phyloP scores from a whole-genome alignment of 2,329 filamentous ascomycete genomes.

The Beauveria caledonica region DNA sequence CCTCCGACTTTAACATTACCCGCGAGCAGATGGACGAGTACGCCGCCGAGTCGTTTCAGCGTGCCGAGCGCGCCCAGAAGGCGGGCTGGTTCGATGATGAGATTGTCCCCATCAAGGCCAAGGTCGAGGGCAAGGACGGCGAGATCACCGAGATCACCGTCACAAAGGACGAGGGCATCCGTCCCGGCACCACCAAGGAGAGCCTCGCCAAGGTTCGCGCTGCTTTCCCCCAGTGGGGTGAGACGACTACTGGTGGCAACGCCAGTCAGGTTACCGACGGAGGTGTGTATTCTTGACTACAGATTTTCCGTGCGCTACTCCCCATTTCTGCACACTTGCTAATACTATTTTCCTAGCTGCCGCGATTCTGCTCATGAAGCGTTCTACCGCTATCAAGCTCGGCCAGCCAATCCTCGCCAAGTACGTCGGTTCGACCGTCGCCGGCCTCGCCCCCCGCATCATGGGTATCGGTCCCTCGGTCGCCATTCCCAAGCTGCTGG shows the following conservation, averaged over 20 bases:
- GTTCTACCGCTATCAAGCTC: slow-evolving; percentile 76
- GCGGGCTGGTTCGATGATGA: slow-evolving; percentile 88
- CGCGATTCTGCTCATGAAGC: slow-evolving; percentile 87
- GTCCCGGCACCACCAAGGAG: slow-evolving; percentile 83
- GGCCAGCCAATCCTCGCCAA: slow-evolving; percentile 91
- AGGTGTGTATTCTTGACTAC: slow-evolving; percentile 35
- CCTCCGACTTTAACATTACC: slow-evolving; percentile 76
- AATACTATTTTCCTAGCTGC: slow-evolving; percentile 47
- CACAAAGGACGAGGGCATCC: slow-evolving; percentile 81
- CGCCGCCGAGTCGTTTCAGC: slow-evolving; percentile 77
- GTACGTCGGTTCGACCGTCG: slow-evolving; percentile 84
- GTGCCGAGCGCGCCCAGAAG: slow-evolving; percentile 86
- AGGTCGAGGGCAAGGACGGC: slow-evolving; percentile 75
- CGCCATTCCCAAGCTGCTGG: slow-evolving; percentile 74
- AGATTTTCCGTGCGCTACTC: not conserved
- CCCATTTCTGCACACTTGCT: not conserved
- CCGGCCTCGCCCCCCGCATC: slow-evolving; percentile 83
- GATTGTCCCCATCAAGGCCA: slow-evolving; percentile 79
- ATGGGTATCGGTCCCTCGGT: slow-evolving; percentile 88
- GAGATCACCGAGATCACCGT: slow-evolving; percentile 70
- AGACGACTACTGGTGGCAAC: slow-evolving; percentile 84
- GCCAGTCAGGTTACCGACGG: slow-evolving; percentile 93
- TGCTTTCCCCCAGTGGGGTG: slow-evolving; percentile 85
- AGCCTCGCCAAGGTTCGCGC: slow-evolving; percentile 73
- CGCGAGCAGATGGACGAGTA: slow-evolving; percentile 77